Evolutionary conservation across 768 basidiomycete species (phyloP), one percentile per base, ranked within the genome.

Genomic region (Naganishia kalamii): DNA sequence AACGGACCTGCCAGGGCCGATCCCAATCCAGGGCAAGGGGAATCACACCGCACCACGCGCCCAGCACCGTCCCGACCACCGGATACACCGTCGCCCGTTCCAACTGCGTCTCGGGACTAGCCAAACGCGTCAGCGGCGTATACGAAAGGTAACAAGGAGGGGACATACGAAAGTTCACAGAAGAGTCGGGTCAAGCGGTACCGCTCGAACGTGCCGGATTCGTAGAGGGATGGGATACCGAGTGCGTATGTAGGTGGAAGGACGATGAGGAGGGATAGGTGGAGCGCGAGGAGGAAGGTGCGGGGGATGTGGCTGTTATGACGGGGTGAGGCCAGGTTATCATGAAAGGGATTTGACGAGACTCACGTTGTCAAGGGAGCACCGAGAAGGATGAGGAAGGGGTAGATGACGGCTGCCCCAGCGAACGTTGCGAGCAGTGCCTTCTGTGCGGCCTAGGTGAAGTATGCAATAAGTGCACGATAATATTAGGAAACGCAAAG

Each of bases 1-100:
- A 37, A 79, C 84, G 63, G 60, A 89, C 92, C 87, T 97, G 94
- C 93, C 93, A 97, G 7, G 93, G 90, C 40, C 91, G 84, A 73
- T 92, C 92, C 94, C 94, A 98, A 78, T 98, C 94, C 19, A 98
- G 84, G 0, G 90, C 88, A 49, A 92, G 87, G 1, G 91, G 89
- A 49, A 93, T 81, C 11, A 84, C 85, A 17, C 92, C 92, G 15
- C 83, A 37, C 93, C 92, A 96, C 47, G 84, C 82, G 5, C 93
- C 94, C 21, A 86, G 30, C 46, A 88, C 69, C 0, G 88, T 80
- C 43, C 90, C 90, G 27, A 87, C 72, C 12, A 84, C 83, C 17
- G 94, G 90, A 71, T 89, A 92, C 19, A 93, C 83, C 23, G 94
- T 75, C 0, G 86, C 85, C 60, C 87, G 81, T 76, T 97, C 94